phyloP scores from a whole-genome alignment of 352 stramenopile genomes.

The Phytopythium cucurbitacearum region DNA sequence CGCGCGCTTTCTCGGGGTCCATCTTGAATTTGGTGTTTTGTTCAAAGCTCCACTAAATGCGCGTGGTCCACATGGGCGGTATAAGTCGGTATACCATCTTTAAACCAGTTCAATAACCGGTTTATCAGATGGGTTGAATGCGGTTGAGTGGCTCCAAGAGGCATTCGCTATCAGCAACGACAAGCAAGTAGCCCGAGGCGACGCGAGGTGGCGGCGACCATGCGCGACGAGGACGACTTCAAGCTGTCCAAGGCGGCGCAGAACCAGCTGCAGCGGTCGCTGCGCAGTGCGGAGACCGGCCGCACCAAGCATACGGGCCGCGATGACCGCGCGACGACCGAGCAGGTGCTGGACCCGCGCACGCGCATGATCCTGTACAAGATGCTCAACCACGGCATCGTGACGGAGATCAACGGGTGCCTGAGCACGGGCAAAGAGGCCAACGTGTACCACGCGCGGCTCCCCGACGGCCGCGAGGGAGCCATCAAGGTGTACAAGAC shows the following conservation, averaged over 20 bases:
- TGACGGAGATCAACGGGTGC: slow-evolving; percentile 98
- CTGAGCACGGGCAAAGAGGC: slow-evolving; percentile 99
- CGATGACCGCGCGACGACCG: slow-evolving; percentile 97
- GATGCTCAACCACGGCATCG: slow-evolving; percentile 95
- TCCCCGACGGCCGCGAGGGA: slow-evolving; percentile 68
- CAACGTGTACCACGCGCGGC: slow-evolving; percentile 98
- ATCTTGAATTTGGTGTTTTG: slow-evolving; percentile 14
- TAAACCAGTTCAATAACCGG: no score
- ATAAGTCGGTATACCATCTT: no score
- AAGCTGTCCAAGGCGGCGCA: slow-evolving; percentile 70
- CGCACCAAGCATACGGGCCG: slow-evolving; percentile 90
- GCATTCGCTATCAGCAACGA: no score
- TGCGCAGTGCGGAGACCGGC: slow-evolving; percentile 75
- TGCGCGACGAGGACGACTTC: slow-evolving; percentile 65
- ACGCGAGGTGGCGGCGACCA: slow-evolving; percentile 4
- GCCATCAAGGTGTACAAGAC: slow-evolving; percentile 87
- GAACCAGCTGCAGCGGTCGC: slow-evolving; percentile 73
- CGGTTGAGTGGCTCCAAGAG: slow-evolving; percentile 1
- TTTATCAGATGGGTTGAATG: slow-evolving; percentile 5
- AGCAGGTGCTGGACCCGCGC: slow-evolving; percentile 97
- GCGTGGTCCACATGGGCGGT: background rate
- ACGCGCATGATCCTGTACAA: slow-evolving; percentile 99
- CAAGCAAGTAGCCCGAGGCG: no score
- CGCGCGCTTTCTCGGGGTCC: slow-evolving; percentile 66
- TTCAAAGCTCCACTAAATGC: background rate